Percentiles rank a stretch among this genome's conserved stretches.
Conservation (phyloP, 2,329 filamentous ascomycete species). For the Raffaelea albimanens region DNA sequence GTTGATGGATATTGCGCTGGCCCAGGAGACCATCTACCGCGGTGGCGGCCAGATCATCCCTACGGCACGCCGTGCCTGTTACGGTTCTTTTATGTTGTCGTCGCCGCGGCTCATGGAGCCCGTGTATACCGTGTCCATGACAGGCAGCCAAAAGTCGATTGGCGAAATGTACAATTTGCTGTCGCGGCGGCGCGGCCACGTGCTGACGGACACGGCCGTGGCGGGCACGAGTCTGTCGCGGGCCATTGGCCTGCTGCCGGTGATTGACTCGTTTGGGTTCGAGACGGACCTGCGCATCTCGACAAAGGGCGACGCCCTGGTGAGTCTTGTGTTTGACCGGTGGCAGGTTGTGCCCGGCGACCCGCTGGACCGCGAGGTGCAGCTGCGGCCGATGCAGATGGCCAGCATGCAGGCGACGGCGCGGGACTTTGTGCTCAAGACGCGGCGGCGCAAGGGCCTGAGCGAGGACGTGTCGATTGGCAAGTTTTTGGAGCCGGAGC, state of each 20-base stretch:
- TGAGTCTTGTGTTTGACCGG: constrained; percentile 87
- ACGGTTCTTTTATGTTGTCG: constrained; percentile 94
- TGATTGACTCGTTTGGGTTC: constrained; percentile 96
- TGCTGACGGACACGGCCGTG: constrained; percentile 87
- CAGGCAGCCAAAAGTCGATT: constrained; percentile 81
- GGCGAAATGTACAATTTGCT: constrained; percentile 87
- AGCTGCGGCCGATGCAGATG: constrained; percentile 75
- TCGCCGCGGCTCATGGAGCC: constrained; percentile 95
- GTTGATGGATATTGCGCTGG: constrained; percentile 81
- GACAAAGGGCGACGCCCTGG: constrained; percentile 83
- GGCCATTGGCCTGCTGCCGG: constrained; percentile 82
- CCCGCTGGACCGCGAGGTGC: constrained; percentile 79
- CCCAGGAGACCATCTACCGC: constrained; percentile 83
- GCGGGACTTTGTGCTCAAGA: constrained; percentile 94
- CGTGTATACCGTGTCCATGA: constrained; percentile 86
- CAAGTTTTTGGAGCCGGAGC: constrained; percentile 91
- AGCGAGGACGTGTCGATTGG: constrained; percentile 93
- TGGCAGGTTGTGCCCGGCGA: constrained; percentile 96
- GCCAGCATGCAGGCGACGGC: constrained; percentile 83
- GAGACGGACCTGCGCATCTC: constrained; percentile 96
- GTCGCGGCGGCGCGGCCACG: constrained; percentile 79
- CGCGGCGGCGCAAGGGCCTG: constrained; percentile 80
- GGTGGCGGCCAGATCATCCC: constrained; percentile 97
- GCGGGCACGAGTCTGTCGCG: constrained; percentile 90
- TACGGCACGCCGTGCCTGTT: constrained; percentile 83